Evolutionary conservation across 2,329 filamentous ascomycete genomes (phyloP), one percentile per base, ranked within the genome.

Genomic region (Penicillium sclerotigenum): DNA sequence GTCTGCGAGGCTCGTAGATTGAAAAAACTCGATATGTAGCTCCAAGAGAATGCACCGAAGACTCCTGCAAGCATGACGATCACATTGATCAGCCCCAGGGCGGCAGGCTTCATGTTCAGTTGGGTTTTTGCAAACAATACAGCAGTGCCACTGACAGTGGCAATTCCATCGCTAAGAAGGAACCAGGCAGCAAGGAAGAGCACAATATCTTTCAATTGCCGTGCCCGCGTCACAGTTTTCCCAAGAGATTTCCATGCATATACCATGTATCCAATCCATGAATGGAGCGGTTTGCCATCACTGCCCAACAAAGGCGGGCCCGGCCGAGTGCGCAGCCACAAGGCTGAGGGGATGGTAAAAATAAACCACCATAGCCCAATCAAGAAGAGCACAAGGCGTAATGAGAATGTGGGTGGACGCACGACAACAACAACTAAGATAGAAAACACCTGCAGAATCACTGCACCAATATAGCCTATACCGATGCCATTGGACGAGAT

Each of bases 61-160:
- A 97, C 88, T 28, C 94, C 94, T 6, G 86, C 86, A 40, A 89
- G 75, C 13, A 93, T 97, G 34, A 89, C 90, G 63, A 97, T 92
- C 52, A 97, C 91, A 67, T 92, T 96, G 72, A 99, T 97, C 71
- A 97, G 81, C 6, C 91, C 94, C 24, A 99, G 77, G 2, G 90
- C 89, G 73, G 90, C 91, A 0, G 92, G 87, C 56, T 87, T 83
- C 94, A 99, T 99, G 61, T 89, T 85, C 10, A 99, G 80, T 60
- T 91, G 86, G 0, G 93, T 97, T 76, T 97, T 97, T 38, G 93
- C 94, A 71, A 97, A 99, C 10, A 99, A 81, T 28, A 97, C 91
- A 0, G 94, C 94, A 0, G 94, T 97, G 14, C 91, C 93, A 33
- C 90, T 94, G 0, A 96, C 93, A 0, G 94, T 97, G 8, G 94